A percentile compares a stretch with the other conserved stretches of the same genome.
Conservation (phyloP, 1,284 basidiomycete genomes). For the Apiotrichum domesticum region DNA sequence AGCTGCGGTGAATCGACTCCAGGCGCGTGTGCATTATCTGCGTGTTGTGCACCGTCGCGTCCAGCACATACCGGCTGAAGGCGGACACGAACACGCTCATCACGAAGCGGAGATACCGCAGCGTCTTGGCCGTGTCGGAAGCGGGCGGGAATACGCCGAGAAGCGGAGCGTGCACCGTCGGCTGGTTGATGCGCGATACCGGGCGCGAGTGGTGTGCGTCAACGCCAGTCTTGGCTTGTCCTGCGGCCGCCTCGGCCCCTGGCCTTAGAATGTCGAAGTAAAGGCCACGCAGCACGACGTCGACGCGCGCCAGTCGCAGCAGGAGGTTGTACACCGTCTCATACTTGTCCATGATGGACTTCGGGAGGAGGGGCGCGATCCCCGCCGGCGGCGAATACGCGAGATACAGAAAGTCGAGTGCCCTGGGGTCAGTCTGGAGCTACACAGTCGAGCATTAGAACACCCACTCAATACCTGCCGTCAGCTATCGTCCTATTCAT, state of each 20-base stretch:
- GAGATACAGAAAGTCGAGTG: constrained; percentile 81
- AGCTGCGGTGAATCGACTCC: constrained; percentile 18
- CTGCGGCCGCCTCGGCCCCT: not conserved
- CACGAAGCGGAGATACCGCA: constrained; percentile 65
- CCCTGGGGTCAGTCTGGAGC: constrained; percentile 48
- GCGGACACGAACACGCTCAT: constrained; percentile 62
- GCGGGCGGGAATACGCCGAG: constrained; percentile 54
- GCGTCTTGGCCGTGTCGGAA: constrained; percentile 51
- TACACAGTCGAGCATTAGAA: too few species aligned
- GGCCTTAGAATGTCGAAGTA: constrained; percentile 50
- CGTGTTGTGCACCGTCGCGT: constrained; percentile 68
- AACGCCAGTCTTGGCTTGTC: constrained; percentile 21
- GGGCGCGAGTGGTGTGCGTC: constrained; percentile 16
- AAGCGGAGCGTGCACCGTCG: not conserved
- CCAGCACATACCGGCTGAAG: constrained; percentile 64
- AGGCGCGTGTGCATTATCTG: constrained; percentile 57
- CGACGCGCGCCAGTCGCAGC: constrained; percentile 67
- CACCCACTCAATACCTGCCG: constrained; percentile 57
- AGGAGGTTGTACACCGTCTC: constrained; percentile 72
- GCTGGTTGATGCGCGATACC: constrained; percentile 4
- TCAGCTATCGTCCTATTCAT: too few species aligned
- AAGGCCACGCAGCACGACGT: constrained; percentile 61
- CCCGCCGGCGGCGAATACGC: constrained; percentile 73
- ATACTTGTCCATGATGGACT: constrained; percentile 69
- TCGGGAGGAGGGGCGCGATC: constrained; percentile 63